These are phyloP conservation scores for Hirschfeldia incana DNA, from an alignment of 345 rosid species.

Conservation along the genomic window DNA sequence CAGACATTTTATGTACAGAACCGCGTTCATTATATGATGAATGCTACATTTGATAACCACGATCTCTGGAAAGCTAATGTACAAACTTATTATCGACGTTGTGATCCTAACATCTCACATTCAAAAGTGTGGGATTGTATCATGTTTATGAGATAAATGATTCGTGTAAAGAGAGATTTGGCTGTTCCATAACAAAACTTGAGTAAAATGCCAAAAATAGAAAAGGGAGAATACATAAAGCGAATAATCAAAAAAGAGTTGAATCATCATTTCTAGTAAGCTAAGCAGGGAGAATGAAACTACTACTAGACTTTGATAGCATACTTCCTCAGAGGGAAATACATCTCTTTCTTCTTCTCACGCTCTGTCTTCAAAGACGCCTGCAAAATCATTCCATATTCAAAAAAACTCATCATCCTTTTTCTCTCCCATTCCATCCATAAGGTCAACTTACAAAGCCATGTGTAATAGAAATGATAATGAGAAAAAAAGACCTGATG, in stretches of 20 bases:
- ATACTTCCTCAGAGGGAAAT: background rate
- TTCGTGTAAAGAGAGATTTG: background rate
- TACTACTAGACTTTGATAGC: background rate
- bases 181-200: background rate
- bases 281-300: background rate
- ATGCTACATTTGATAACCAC: background rate
- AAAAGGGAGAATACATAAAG: background rate
- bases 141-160: background rate
- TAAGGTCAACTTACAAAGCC: background rate
- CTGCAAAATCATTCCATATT: background rate
- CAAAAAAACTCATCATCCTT: background rate
- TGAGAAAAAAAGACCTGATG: constrained; percentile 53
- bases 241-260: background rate
- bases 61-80: background rate
- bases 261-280: background rate
- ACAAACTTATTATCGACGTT: background rate
- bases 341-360: background rate
- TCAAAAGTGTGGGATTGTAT: background rate
- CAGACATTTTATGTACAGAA: background rate
- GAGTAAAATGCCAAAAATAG: background rate
- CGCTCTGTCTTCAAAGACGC: background rate
- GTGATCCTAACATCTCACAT: background rate
- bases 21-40: background rate
- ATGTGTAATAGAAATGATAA: too few species aligned
- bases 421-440: too few species aligned